Evolutionary conservation across 176 grass and related monocot genomes (phyloP).

Genomic region (Pharus latifolius): DNA sequence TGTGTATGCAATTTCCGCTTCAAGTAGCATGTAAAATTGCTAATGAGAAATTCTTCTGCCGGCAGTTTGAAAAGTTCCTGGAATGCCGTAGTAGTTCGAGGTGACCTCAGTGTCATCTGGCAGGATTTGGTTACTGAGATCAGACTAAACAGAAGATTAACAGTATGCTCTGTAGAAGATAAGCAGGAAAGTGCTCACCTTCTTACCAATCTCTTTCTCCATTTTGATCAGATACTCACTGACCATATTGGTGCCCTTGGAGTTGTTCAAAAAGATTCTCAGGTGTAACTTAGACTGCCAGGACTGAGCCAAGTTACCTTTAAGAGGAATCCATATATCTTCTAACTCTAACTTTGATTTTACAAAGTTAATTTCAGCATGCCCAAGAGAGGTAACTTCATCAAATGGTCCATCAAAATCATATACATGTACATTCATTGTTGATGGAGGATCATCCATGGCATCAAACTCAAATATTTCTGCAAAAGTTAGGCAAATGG

Average conservation of each 20-base stretch:
- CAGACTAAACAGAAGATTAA: conserved; percentile 15
- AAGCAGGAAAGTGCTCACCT: conserved; percentile 37
- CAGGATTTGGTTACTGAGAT: conserved; percentile 28
- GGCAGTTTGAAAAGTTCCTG: conserved; percentile 88
- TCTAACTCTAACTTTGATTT: conserved; percentile 81
- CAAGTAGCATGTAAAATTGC: conserved; percentile 89
- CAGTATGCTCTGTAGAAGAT: neutral
- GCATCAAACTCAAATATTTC: conserved; percentile 97
- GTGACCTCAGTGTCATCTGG: conserved; percentile 77
- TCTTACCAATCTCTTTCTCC: conserved; percentile 98
- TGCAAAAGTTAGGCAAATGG: conserved; percentile 27
- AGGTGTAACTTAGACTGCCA: conserved; percentile 78
- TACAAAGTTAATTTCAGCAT: conserved; percentile 90
- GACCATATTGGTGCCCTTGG: conserved; percentile 57
- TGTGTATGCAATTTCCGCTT: conserved; percentile 86
- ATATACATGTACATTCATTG: conserved; percentile 78
- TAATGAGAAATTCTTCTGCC: conserved; percentile 94
- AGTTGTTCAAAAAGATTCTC: conserved; percentile 89
- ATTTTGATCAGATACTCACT: conserved; percentile 72
- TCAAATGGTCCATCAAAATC: conserved; percentile 95
- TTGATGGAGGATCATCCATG: conserved; percentile 85
- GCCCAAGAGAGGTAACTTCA: conserved; percentile 71
- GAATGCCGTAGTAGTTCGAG: conserved; percentile 75
- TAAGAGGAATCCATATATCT: conserved; percentile 88
- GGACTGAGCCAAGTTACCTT: conserved; percentile 77